Evolutionary conservation across 2,329 filamentous ascomycete genomes (phyloP).

Genomic region (Ophiostoma sp.): DNA sequence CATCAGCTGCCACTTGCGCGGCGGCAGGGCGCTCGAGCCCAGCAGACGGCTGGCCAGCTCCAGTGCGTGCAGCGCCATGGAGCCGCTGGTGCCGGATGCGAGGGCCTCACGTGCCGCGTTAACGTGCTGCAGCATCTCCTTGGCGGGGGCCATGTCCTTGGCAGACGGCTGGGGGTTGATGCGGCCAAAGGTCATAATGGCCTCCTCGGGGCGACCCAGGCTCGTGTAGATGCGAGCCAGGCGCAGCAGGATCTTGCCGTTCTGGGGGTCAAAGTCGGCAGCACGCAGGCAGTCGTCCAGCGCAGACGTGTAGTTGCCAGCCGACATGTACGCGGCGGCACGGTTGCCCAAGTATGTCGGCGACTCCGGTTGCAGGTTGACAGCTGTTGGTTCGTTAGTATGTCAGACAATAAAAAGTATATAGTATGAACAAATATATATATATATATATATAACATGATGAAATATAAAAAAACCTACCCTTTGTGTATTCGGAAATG

Average conservation of each 20-base stretch:
- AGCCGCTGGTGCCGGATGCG: constrained; percentile 68
- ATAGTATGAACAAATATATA: no score
- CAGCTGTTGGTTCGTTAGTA: constrained; percentile 50
- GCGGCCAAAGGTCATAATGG: constrained; percentile 71
- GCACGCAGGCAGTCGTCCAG: constrained; percentile 82
- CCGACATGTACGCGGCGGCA: constrained; percentile 88
- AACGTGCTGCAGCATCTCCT: constrained; percentile 79
- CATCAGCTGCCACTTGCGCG: constrained; percentile 91
- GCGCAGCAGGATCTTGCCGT: constrained; percentile 81
- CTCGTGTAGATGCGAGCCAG: constrained; percentile 85
- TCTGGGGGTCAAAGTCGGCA: constrained; percentile 75
- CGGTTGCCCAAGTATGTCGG: constrained; percentile 91
- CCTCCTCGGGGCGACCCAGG: constrained; percentile 80
- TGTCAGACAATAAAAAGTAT: background rate
- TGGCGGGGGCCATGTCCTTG: constrained; percentile 78
- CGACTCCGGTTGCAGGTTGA: constrained; percentile 79
- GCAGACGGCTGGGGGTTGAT: constrained; percentile 75
- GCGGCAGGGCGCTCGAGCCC: constrained; percentile 67
- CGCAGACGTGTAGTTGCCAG: constrained; percentile 70
- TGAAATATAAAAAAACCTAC: constrained; percentile 44
- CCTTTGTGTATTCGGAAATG: constrained; percentile 91
- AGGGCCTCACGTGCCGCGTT: constrained; percentile 73
- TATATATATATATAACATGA: background rate
- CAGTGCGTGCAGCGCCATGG: constrained; percentile 86
- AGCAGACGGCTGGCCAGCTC: constrained; percentile 83